A percentile compares a stretch with the other conserved stretches of the same genome.
Conservation (phyloP, 148 eudicot species). For the Silene latifolia region DNA sequence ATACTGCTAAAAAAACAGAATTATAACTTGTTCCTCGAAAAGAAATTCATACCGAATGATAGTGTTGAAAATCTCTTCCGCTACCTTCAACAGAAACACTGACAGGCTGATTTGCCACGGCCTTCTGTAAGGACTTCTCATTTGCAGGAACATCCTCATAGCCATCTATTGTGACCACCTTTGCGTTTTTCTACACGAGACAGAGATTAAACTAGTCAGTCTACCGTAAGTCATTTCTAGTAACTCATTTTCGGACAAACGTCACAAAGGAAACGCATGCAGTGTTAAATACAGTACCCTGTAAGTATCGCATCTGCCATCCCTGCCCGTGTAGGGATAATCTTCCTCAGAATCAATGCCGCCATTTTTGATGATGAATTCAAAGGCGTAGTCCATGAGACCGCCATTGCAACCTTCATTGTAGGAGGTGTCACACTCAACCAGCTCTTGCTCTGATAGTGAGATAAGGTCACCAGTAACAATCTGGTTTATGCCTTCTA, state of each 20-base stretch:
- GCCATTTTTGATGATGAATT: constrained; percentile 79
- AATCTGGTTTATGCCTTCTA: constrained; percentile 79
- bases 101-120: constrained; percentile 64
- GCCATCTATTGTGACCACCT: constrained; percentile 61
- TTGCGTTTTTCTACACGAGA: constrained; percentile 62
- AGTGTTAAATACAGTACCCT: constrained; percentile 49
- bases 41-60: constrained; percentile 43
- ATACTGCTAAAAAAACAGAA: no score
- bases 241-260: neutral
- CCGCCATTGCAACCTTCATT: constrained; percentile 88
- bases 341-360: constrained; percentile 82
- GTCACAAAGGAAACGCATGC: neutral
- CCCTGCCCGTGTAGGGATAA: constrained; percentile 64
- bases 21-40: neutral
- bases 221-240: no score
- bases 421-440: constrained; percentile 73
- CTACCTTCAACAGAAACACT: constrained; percentile 73
- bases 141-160: constrained; percentile 70
- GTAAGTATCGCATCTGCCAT: constrained; percentile 57
- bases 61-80: constrained; percentile 69
- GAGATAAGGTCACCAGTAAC: constrained; percentile 67
- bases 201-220: neutral
- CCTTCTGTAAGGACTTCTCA: constrained; percentile 60
- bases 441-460: constrained; percentile 81
- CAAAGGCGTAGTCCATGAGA: constrained; percentile 82